A percentile compares a stretch with the other conserved stretches of the same genome.
Evolutionary conservation across 2,329 filamentous ascomycete species (phyloP).

Genomic region (Trichoderma atrobrunneum): DNA sequence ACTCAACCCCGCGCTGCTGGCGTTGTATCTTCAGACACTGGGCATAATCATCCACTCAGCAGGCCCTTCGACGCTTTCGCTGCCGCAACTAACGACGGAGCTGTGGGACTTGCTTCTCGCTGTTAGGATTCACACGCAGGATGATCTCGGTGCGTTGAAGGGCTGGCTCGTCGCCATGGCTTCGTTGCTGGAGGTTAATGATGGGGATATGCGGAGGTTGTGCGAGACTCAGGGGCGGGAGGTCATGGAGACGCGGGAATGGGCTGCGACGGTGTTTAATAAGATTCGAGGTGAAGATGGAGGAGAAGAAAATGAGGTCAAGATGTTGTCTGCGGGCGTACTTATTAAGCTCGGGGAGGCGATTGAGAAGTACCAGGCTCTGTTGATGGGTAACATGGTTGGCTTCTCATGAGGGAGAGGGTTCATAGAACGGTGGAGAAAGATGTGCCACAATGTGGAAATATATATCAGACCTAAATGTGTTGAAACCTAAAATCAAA

Average conservation of each 20-base stretch:
- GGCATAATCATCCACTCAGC: conserved; percentile 78
- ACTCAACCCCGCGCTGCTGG: conserved; percentile 71
- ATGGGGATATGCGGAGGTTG: conserved; percentile 65
- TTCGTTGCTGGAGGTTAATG: conserved; percentile 78
- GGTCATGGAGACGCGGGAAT: conserved; percentile 82
- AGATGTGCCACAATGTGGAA: too few relatives aligned
- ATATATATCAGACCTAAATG: not conserved
- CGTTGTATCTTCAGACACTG: conserved; percentile 81
- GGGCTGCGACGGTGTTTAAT: conserved; percentile 76
- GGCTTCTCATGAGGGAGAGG: conserved; percentile 29
- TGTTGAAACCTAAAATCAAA: not conserved
- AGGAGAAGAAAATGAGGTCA: conserved; percentile 72
- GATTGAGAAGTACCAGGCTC: conserved; percentile 74
- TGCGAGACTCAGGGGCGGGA: conserved; percentile 73
- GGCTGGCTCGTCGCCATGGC: conserved; percentile 77
- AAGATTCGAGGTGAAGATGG: conserved; percentile 49
- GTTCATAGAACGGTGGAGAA: not conserved
- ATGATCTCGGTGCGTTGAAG: conserved; percentile 65
- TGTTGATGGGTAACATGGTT: conserved; percentile 70
- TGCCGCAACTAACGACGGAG: conserved; percentile 79
- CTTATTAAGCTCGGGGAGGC: conserved; percentile 77
- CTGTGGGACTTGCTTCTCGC: conserved; percentile 78
- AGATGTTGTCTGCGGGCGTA: conserved; percentile 74
- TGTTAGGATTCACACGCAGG: conserved; percentile 58
- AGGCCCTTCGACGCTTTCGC: conserved; percentile 71